Base-by-base conservation (phyloP, 2,329 filamentous ascomycete genomes). In the Geoglossum cookeanum region DNA sequence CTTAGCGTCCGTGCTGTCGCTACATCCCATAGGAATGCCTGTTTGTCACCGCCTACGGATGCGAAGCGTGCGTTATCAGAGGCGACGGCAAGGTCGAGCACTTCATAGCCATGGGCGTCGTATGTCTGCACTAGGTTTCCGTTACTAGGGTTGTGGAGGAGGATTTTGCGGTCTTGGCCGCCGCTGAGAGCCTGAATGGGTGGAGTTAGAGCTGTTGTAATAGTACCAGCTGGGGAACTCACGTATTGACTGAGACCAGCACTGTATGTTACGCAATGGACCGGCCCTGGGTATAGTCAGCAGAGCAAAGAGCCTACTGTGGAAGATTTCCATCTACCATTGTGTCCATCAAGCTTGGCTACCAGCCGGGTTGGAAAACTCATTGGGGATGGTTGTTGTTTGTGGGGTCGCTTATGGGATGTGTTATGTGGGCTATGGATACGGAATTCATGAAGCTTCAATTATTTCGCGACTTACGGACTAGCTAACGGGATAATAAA, bases 1-100 rank as follows among this genome's bases (percentile, higher is more conserved):
- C 87, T 78, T 30, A 85, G 72, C 3, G 91, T 95, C 63, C 79
- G 76, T 17, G 85, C 88, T 2, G 83, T 85, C 52, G 84, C 76
- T 0, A 97, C 92, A 69, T 98, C 92, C 92, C 92, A 97, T 4
- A 96, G 76, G 67, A 96, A 96, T 0, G 95, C 88, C 60, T 79
- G 77, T 63, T 91, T 86, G 72, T 98, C 92, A 59, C 92, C 92
- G 62, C 92, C 92, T 1, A 81, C 79, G n/a, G 84, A 90, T 8
- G 83, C 84, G 68, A 98, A 96, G 48, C 81, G 81, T 62, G 87
- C 79, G 70, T 98, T 98, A 71, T 88, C 84, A 29, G 73, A 66
- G 17, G 74, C 68, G 55, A 96, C 84, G 56, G 79, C 75, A 44
- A 98, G 76, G 62, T 87, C 85, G 59, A 96, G 82, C 6, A 98